Conservation (phyloP, 2,329 filamentous ascomycete species). For the Ophiosphaerella narmari region DNA sequence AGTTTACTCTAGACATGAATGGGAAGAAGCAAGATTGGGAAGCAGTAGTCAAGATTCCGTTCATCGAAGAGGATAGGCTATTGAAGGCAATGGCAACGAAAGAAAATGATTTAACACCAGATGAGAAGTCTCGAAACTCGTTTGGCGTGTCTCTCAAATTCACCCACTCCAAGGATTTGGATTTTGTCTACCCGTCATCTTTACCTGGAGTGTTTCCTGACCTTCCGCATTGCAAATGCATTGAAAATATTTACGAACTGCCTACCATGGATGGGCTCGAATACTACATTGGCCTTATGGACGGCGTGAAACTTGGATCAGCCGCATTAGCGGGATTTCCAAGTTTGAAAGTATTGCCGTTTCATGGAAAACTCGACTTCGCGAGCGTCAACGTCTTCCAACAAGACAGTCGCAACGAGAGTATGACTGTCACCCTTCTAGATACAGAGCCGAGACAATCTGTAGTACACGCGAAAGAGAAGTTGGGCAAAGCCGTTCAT, state of each 20-base stretch:
- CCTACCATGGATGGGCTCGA: slow-evolving; percentile 90
- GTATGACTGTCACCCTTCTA: slow-evolving; percentile 85
- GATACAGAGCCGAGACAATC: slow-evolving; percentile 74
- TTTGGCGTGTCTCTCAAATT: slow-evolving; percentile 95
- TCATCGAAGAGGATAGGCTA: slow-evolving; percentile 90
- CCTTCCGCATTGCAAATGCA: slow-evolving; percentile 81
- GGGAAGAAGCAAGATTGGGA: slow-evolving; percentile 99
- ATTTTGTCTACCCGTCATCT: slow-evolving; percentile 86
- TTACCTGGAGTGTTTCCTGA: slow-evolving; percentile 90
- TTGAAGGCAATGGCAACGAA: slow-evolving; percentile 84
- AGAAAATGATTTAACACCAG: slow-evolving; percentile 75
- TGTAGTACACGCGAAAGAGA: slow-evolving; percentile 72
- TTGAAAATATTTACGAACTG: slow-evolving; percentile 95
- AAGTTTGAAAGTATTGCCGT: slow-evolving; percentile 82
- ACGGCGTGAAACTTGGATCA: slow-evolving; percentile 79
- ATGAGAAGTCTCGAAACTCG: slow-evolving; percentile 81
- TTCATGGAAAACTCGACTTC: slow-evolving; percentile 79
- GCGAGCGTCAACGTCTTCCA: slow-evolving; percentile 95
- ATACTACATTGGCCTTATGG: slow-evolving; percentile 79
- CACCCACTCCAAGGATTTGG: slow-evolving; percentile 75
- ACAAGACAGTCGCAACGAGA: slow-evolving; percentile 93
- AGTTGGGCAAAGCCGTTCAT: slow-evolving; percentile 83
- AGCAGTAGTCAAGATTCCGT: slow-evolving; percentile 97
- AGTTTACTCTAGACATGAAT: slow-evolving; percentile 98
- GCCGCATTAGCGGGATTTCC: slow-evolving; percentile 93